phyloP scores from a whole-genome alignment of 2,329 filamentous ascomycete genomes.

The Colletotrichum musae region DNA sequence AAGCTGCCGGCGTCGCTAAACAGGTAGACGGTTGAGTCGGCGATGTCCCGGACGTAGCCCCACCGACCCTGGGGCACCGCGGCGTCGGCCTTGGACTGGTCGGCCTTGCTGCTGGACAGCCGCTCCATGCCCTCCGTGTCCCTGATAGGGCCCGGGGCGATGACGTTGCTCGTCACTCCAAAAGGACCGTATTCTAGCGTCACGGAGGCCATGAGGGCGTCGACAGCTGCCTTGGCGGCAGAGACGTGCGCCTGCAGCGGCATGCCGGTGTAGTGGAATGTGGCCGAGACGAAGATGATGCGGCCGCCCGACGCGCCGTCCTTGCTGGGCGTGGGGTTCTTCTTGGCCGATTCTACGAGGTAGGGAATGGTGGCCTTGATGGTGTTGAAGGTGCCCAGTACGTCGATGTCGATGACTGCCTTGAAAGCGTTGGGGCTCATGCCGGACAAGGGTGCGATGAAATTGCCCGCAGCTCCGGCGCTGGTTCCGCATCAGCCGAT shows the following conservation, averaged over 20 bases:
- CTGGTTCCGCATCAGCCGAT: slow-evolving; percentile 58
- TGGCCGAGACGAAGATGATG: slow-evolving; percentile 91
- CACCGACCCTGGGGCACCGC: slow-evolving; percentile 81
- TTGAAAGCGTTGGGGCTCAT: slow-evolving; percentile 94
- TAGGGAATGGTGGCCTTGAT: slow-evolving; percentile 92
- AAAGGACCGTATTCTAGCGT: slow-evolving; percentile 91
- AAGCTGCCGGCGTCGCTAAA: slow-evolving; percentile 90
- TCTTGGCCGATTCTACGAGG: slow-evolving; percentile 80
- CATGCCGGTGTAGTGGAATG: slow-evolving; percentile 90
- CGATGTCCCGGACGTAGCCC: slow-evolving; percentile 88
- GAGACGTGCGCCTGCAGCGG: slow-evolving; percentile 91
- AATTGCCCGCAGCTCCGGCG: slow-evolving; percentile 96
- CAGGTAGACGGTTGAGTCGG: slow-evolving; percentile 91
- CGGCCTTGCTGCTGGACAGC: slow-evolving; percentile 60
- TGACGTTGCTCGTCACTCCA: slow-evolving; percentile 89
- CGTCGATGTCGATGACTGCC: slow-evolving; percentile 95
- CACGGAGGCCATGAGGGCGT: slow-evolving; percentile 84
- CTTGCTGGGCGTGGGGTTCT: slow-evolving; percentile 70
- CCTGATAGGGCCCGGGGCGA: slow-evolving; percentile 88
- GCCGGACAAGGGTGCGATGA: slow-evolving; percentile 86
- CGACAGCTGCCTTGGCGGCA: slow-evolving; percentile 91
- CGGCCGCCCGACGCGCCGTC: slow-evolving; percentile 82
- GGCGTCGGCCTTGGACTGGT: slow-evolving; percentile 52
- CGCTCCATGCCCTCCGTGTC: slow-evolving; percentile 87
- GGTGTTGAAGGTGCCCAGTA: slow-evolving; percentile 94